Conservation (phyloP, 1,139 yeast genomes). For the Petasospora fabianii region DNA sequence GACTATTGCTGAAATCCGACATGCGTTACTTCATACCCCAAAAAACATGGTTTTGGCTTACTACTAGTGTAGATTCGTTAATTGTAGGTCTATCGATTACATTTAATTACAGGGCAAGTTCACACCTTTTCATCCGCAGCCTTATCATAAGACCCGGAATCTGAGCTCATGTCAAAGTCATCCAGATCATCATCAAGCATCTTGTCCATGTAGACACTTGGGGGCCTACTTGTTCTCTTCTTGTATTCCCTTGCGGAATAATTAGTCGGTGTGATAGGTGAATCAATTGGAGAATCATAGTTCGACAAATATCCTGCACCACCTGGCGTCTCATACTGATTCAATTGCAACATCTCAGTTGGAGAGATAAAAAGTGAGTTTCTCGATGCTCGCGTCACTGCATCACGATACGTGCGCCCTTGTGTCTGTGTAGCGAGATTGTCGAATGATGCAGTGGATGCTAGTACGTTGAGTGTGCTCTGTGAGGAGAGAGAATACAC, state of each 20-base stretch:
- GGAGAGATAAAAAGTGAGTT: constrained; percentile 36
- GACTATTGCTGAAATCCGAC: no score
- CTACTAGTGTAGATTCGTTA: no score
- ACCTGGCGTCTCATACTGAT: constrained; percentile 6
- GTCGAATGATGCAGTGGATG: constrained; percentile 18
- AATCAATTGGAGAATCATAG: constrained; percentile 23
- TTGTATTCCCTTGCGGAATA: constrained; percentile 4
- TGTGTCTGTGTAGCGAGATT: constrained; percentile 7
- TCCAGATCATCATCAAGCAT: constrained; percentile 23
- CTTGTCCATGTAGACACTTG: constrained; percentile 30
- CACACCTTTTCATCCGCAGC: constrained; percentile 18
- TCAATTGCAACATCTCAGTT: constrained; percentile 28
- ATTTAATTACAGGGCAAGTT: background rate
- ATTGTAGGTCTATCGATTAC: no score
- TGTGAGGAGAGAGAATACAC: constrained; percentile 29
- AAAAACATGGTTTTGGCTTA: no score
- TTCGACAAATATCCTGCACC: constrained; percentile 8
- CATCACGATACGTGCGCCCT: constrained; percentile 25
- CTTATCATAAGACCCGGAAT: constrained; percentile 8
- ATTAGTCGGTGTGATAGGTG: constrained; percentile 14
- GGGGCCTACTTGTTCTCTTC: constrained; percentile 26
- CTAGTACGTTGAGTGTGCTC: constrained; percentile 22
- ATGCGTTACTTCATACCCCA: no score
- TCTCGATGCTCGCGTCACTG: constrained; percentile 25
- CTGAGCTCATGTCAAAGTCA: constrained; percentile 7